phyloP scores from a whole-genome alignment of 768 basidiomycete genomes.

The Mycena crocata region DNA sequence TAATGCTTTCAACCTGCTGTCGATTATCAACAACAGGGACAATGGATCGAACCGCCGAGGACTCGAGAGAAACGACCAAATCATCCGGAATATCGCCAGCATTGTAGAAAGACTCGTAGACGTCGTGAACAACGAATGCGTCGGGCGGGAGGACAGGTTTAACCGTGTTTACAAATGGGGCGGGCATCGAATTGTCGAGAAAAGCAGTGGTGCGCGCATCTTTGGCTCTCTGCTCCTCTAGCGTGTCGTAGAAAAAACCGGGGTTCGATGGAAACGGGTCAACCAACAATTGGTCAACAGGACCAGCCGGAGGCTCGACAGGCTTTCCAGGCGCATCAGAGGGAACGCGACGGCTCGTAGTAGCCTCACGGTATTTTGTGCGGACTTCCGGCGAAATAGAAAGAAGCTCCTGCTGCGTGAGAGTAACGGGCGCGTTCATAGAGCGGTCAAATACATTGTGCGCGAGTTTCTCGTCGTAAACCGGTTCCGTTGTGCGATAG shows the following conservation, averaged over 20 bases:
- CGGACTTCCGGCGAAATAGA: slow-evolving; percentile 35
- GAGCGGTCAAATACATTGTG: slow-evolving; percentile 27
- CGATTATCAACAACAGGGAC: slow-evolving; percentile 6
- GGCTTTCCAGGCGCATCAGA: neutral
- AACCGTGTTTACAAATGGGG: neutral
- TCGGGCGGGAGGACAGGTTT: neutral
- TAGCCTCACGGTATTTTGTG: slow-evolving; percentile 27
- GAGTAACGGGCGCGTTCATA: slow-evolving; percentile 33
- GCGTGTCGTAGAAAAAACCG: too few species aligned
- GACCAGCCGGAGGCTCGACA: neutral
- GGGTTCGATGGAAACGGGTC: neutral
- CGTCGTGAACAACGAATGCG: slow-evolving; percentile 5
- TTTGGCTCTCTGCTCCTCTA: too few species aligned
- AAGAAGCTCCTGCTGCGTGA: slow-evolving; percentile 35
- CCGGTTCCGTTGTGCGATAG: slow-evolving; percentile 30
- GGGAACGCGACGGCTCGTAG: slow-evolving; percentile 22
- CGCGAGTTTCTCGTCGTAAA: slow-evolving; percentile 31
- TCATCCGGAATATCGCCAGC: slow-evolving; percentile 7
- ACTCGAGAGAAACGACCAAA: slow-evolving; percentile 21
- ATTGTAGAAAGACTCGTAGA: neutral
- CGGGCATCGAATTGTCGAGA: slow-evolving; percentile 4
- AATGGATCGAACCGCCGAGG: slow-evolving; percentile 26
- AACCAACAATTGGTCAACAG: neutral
- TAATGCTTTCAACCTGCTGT: slow-evolving; percentile 26
- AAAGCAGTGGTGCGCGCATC: slow-evolving; percentile 4